Percentiles rank a stretch among this genome's conserved stretches.
Evolutionary conservation across 345 rosid species (phyloP).

Genomic region (Populus ilicifolia): DNA sequence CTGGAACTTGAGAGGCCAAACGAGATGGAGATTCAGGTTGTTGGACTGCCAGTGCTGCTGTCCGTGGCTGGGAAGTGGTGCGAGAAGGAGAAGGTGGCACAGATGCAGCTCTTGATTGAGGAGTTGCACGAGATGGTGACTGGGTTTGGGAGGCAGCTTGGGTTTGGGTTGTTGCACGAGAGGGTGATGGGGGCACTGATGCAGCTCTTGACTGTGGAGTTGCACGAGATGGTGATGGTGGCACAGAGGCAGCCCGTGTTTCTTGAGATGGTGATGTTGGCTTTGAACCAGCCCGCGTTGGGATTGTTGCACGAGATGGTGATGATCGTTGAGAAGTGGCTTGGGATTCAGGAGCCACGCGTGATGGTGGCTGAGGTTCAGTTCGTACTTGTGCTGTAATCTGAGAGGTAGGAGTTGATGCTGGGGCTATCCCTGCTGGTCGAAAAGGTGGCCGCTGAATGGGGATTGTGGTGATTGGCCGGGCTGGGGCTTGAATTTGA

Average conservation of each 20-base stretch:
- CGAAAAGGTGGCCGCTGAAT: conserved; percentile 42
- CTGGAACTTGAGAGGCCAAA: conserved; percentile 17
- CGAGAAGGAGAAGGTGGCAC: conserved; percentile 22
- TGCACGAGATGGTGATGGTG: conserved; percentile 29
- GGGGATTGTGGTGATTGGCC: neutral
- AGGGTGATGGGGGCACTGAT: conserved; percentile 17
- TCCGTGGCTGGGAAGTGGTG: conserved; percentile 14
- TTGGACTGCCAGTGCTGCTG: conserved; percentile 9
- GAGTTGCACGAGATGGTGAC: conserved; percentile 32
- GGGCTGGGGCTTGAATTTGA: conserved; percentile 25
- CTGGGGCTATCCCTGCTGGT: conserved; percentile 38
- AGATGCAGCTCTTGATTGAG: conserved; percentile 20
- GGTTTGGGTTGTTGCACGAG: conserved; percentile 8
- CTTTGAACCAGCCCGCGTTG: conserved; percentile 11
- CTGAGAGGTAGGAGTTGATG: conserved; percentile 18
- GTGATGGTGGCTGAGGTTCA: conserved; percentile 21
- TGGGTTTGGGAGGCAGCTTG: conserved; percentile 20
- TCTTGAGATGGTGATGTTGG: conserved; percentile 23
- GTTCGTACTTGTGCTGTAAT: conserved; percentile 15
- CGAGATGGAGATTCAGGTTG: conserved; percentile 28
- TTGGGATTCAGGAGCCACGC: conserved; percentile 7
- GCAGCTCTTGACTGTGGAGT: conserved; percentile 22
- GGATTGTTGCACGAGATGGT: conserved; percentile 20
- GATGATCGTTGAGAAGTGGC: conserved; percentile 21
- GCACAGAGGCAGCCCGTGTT: conserved; percentile 10